A percentile compares a stretch with the other conserved stretches of the same genome.
phyloP scores from a whole-genome alignment of 805 yeast species.

The Myxozyma melibiosi region DNA sequence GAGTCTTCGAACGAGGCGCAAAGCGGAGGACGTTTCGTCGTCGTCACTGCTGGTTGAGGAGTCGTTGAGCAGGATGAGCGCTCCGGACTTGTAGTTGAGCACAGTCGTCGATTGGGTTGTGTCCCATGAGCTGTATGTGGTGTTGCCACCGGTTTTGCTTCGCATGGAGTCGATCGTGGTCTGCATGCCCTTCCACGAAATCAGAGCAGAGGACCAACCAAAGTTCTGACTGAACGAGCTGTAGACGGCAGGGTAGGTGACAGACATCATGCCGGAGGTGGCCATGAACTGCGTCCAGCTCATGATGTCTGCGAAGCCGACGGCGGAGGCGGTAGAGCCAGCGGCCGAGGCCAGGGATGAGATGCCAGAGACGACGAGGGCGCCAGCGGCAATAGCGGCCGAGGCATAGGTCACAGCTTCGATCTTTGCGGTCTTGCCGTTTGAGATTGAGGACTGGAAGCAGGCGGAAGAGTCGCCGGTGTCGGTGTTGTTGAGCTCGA shows the following conservation, averaged over 20 bases:
- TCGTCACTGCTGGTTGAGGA: background rate
- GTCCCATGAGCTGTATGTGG: conserved; percentile 31
- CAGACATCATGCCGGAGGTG: conserved; percentile 40
- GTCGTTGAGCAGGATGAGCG: conserved; percentile 14
- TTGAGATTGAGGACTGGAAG: conserved; percentile 37
- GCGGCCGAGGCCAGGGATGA: conserved; percentile 28
- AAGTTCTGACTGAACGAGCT: conserved; percentile 40
- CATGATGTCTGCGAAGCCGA: conserved; percentile 39
- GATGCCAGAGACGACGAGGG: conserved; percentile 34
- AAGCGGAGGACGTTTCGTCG: conserved; percentile 5
- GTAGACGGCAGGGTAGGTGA: conserved; percentile 41
- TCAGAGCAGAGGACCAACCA: conserved; percentile 42
- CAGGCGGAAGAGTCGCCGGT: conserved; percentile 36
- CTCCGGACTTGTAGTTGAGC: conserved; percentile 20
- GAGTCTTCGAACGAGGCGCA: conserved; percentile 17
- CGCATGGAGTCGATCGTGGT: conserved; percentile 39
- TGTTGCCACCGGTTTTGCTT: conserved; percentile 40
- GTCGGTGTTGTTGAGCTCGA: conserved; percentile 34
- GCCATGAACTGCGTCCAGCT: conserved; percentile 41
- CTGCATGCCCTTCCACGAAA: conserved; percentile 41
- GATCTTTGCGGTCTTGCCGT: conserved; percentile 41
- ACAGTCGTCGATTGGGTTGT: conserved; percentile 28
- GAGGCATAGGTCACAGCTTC: conserved; percentile 37
- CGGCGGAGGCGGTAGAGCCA: conserved; percentile 29
- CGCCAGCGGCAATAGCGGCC: conserved; percentile 40